Conservation (phyloP, 768 basidiomycete species). For the Gautieria morchelliformis region DNA sequence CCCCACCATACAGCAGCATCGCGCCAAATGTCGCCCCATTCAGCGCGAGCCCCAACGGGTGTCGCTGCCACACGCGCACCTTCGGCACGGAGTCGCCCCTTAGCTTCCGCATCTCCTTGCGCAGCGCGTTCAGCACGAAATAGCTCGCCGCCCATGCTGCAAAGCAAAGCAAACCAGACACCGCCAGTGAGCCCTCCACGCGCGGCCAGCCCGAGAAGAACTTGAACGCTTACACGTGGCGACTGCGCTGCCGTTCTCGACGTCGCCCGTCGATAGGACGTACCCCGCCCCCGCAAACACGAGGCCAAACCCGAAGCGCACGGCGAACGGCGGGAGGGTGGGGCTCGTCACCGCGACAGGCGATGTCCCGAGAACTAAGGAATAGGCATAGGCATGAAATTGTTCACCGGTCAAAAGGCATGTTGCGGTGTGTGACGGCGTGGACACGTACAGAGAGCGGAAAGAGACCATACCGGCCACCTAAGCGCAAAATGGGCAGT, state of each 20-base stretch:
- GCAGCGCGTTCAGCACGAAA: background rate
- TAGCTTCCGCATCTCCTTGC: background rate
- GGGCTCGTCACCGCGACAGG: conserved; percentile 20
- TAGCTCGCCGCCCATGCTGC: conserved; percentile 4
- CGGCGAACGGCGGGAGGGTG: conserved; percentile 32
- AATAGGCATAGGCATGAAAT: no score
- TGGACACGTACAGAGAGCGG: background rate
- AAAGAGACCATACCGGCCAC: conserved; percentile 8
- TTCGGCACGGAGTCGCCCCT: background rate
- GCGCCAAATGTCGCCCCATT: background rate
- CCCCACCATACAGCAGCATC: background rate
- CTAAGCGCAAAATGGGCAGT: background rate
- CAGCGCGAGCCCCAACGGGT: background rate
- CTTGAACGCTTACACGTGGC: conserved; percentile 25
- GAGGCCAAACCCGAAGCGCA: conserved; percentile 34
- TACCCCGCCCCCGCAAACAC: conserved; percentile 37
- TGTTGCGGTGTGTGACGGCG: no score
- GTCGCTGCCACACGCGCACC: background rate
- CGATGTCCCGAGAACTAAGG: conserved; percentile 30
- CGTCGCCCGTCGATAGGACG: conserved; percentile 29
- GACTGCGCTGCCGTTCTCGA: conserved; percentile 36
- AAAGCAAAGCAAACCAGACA: no score
- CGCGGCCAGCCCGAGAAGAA: no score
- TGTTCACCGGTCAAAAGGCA: background rate
- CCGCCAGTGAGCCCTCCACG: no score